Evolutionary conservation across 306 rosid species (phyloP).

Genomic region (Acacia acuminata): DNA sequence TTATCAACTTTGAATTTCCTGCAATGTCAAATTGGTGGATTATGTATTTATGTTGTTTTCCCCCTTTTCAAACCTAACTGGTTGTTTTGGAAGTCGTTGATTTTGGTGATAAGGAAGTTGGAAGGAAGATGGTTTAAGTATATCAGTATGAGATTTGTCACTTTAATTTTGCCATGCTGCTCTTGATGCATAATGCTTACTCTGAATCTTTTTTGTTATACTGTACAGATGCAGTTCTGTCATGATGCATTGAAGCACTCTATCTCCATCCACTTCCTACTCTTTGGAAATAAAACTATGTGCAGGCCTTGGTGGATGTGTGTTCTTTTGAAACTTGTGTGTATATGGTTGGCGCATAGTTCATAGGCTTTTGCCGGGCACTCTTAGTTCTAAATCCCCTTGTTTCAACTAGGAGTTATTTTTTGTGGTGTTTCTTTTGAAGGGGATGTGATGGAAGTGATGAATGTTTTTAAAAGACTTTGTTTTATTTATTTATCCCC

Average conservation of each 20-base stretch:
- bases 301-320: neutral
- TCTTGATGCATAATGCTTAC: neutral
- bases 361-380: neutral
- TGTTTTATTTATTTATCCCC: neutral
- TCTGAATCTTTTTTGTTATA: neutral
- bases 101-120: constrained; percentile 21
- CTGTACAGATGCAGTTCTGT: neutral
- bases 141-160: neutral
- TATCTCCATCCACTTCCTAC: neutral
- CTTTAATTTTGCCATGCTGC: constrained; percentile 6
- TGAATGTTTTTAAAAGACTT: neutral
- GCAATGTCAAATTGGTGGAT: constrained; percentile 22
- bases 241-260: neutral
- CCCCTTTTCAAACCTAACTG: constrained; percentile 11
- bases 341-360: neutral
- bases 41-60: constrained; percentile 9
- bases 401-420: neutral
- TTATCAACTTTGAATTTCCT: constrained; percentile 22
- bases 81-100: constrained; percentile 21
- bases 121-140: constrained; percentile 5
- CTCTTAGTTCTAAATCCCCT: neutral
- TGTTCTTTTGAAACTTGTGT: neutral
- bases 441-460: neutral
- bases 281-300: neutral
- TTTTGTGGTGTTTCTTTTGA: neutral